phyloP scores from a whole-genome alignment of 2,329 filamentous ascomycete genomes.

The Fulvia fulva region DNA sequence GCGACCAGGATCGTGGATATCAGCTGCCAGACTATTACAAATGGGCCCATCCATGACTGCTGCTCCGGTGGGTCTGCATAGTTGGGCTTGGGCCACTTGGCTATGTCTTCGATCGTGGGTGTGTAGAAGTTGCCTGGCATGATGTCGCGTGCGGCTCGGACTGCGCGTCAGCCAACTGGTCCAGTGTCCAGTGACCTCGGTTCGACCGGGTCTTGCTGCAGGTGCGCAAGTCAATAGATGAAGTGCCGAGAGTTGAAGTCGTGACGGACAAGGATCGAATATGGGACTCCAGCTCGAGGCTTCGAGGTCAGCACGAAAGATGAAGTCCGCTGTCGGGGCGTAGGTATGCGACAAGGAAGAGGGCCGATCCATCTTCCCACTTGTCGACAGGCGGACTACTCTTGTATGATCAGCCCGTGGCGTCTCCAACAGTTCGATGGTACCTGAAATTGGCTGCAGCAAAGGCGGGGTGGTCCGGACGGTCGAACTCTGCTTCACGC shows the following conservation, averaged over 20 bases:
- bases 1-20: slow-evolving; percentile 20
- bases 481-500: not conserved
- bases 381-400: not conserved
- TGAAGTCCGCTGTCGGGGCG: not conserved
- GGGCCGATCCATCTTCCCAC: not conserved
- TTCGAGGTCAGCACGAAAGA: not conserved
- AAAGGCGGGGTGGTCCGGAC: not conserved
- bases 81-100: slow-evolving; percentile 24
- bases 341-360: not conserved
- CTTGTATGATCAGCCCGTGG: not conserved
- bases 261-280: not conserved
- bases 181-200: not conserved
- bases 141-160: not conserved
- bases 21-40: slow-evolving; percentile 15
- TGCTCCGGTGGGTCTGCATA: slow-evolving; percentile 23
- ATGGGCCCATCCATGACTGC: slow-evolving; percentile 22
- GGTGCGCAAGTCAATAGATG: not conserved
- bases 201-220: not conserved
- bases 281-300: not conserved
- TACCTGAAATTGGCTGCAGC: not conserved
- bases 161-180: not conserved
- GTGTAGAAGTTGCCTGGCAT: slow-evolving; percentile 28
- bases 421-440: not conserved
- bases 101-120: slow-evolving; percentile 18
- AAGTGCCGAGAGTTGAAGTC: not conserved